Percentiles rank a stretch among this genome's conserved stretches.
Conservation (phyloP, 2,329 filamentous ascomycete species). For the Aciculosporium take region DNA sequence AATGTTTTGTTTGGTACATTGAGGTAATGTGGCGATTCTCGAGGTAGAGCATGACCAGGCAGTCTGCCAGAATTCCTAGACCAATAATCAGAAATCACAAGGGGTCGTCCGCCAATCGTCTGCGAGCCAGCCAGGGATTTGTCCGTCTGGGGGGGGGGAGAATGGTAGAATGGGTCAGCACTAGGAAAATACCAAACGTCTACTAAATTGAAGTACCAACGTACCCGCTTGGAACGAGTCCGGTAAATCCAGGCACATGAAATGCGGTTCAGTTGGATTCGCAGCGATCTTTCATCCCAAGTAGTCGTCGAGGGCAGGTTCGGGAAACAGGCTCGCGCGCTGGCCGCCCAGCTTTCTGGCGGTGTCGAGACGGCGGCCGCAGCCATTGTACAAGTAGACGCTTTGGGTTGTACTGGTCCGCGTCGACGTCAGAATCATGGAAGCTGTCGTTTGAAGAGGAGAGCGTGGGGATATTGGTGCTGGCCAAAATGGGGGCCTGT, state of each 20-base stretch:
- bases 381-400: conserved; percentile 39
- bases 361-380: conserved; percentile 32
- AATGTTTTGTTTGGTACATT: conserved; percentile 1
- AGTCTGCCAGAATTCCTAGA: background rate
- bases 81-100: conserved; percentile 3
- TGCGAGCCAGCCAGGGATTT: background rate
- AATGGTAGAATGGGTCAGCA: background rate
- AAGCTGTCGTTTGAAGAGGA: too few relatives aligned
- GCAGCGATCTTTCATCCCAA: conserved; percentile 16
- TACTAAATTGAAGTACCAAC: too few relatives aligned
- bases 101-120: background rate
- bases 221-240: too few relatives aligned
- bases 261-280: conserved; percentile 23
- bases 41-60: background rate
- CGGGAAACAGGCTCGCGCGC: conserved; percentile 23
- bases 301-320: conserved; percentile 19
- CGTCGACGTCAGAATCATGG: conserved; percentile 37
- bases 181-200: background rate
- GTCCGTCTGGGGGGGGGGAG: background rate
- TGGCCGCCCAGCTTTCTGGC: conserved; percentile 28
- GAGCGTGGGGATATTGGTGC: too few relatives aligned
- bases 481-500: background rate
- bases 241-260: conserved; percentile 12
- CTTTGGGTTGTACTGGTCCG: conserved; percentile 26
- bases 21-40: background rate